These are phyloP conservation scores for Globisporangium spinosum DNA, from an alignment of 352 stramenopile genomes.

Conservation along the genomic window DNA sequence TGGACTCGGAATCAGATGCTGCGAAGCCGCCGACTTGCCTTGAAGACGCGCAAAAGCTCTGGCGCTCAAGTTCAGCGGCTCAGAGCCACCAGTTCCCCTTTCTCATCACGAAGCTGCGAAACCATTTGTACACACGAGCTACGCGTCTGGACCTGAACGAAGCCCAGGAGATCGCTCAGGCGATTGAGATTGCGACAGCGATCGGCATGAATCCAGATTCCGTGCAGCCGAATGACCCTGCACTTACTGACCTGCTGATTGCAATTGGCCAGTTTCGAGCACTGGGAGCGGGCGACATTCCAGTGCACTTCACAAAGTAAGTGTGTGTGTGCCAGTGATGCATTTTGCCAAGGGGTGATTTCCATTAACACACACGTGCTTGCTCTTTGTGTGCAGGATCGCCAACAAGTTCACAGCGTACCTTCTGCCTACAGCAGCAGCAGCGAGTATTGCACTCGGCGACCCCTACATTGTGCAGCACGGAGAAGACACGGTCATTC, in stretches of 20 bases:
- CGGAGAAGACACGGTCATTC: constrained; percentile 1
- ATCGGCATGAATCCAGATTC: constrained; percentile 24
- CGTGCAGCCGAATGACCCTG: constrained; percentile 2
- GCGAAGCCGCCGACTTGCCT: constrained; percentile 16
- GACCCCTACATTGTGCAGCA: constrained; percentile 7
- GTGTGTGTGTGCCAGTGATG: neutral
- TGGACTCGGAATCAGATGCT: constrained; percentile 23
- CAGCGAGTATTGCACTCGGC: neutral
- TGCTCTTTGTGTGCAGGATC: neutral
- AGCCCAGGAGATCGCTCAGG: constrained; percentile 19
- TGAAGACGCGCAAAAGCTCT: constrained; percentile 19
- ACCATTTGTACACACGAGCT: constrained; percentile 22
- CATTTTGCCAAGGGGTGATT: too few species aligned
- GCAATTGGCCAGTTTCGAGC: constrained; percentile 23
- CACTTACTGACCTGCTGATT: constrained; percentile 21
- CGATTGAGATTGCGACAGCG: constrained; percentile 19
- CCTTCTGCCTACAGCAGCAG: neutral
- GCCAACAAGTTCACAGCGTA: constrained; percentile 5
- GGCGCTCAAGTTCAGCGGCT: neutral
- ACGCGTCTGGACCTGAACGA: constrained; percentile 16
- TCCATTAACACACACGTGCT: neutral
- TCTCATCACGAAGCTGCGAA: constrained; percentile 23
- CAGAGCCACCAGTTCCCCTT: constrained; percentile 26
- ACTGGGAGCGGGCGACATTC: constrained; percentile 15
- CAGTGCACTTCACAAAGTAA: constrained; percentile 26